A percentile compares a stretch with the other conserved stretches of the same genome.
Conservation (phyloP, 257 asterid genomes). For the Solanum gracilifrons region DNA sequence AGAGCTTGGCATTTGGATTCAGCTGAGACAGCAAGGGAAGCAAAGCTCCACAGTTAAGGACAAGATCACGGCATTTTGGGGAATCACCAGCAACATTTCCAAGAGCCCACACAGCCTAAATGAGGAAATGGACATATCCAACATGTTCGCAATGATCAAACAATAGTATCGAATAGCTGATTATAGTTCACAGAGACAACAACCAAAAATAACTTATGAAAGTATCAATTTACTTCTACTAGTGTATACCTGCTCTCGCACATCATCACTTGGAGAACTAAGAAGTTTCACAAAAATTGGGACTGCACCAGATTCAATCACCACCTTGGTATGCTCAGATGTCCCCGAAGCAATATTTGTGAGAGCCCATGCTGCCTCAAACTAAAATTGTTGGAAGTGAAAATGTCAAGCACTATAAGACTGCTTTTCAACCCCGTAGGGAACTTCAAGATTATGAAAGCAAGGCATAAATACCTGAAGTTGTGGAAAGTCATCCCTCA, state of each 20-base stretch:
- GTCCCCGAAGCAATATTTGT: constrained; percentile 14
- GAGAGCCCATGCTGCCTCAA: constrained; percentile 16
- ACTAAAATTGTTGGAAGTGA: neutral
- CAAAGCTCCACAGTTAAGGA: constrained; percentile 43
- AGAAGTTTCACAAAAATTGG: constrained; percentile 17
- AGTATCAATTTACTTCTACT: neutral
- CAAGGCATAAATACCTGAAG: constrained; percentile 4
- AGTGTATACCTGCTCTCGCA: constrained; percentile 11
- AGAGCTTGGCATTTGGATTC: constrained; percentile 68
- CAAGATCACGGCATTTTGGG: constrained; percentile 56
- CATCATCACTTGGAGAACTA: constrained; percentile 7
- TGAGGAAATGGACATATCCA: neutral
- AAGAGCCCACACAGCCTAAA: constrained; percentile 93
- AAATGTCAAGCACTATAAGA: neutral
- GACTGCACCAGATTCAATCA: constrained; percentile 12
- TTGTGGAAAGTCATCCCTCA: neutral
- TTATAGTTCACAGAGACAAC: neutral
- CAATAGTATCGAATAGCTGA: neutral
- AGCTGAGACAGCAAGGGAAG: constrained; percentile 63
- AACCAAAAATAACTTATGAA: neutral
- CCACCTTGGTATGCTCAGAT: constrained; percentile 8
- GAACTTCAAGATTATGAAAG: neutral
- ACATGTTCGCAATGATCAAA: neutral
- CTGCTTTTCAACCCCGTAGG: neutral
- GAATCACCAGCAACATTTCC: constrained; percentile 97